phyloP scores from a whole-genome alignment of 1,284 basidiomycete species.

The Anthracocystis walkeri region DNA sequence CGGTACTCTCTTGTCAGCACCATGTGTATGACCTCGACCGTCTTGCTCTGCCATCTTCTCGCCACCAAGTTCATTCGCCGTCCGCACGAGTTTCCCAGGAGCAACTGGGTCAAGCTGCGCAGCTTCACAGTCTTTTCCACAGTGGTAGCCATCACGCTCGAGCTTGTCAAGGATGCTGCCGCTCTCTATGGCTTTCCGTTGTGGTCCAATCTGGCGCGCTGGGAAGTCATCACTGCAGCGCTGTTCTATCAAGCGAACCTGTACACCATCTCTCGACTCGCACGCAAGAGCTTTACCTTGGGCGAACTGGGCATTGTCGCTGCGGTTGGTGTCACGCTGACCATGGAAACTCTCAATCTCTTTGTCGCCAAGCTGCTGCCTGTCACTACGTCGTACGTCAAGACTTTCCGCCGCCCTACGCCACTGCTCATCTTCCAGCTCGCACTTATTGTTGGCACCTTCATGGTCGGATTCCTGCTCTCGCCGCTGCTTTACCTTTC shows the following conservation, averaged over 20 bases:
- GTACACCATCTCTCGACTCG: slow-evolving; percentile 88
- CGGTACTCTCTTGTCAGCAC: slow-evolving; percentile 57
- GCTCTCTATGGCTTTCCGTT: slow-evolving; percentile 60
- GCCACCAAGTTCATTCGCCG: slow-evolving; percentile 56
- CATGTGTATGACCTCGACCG: slow-evolving; percentile 55
- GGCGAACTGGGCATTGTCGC: slow-evolving; percentile 91
- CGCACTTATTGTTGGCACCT: slow-evolving; percentile 90
- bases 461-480: slow-evolving; percentile 91
- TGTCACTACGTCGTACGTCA: slow-evolving; percentile 82
- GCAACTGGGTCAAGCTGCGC: slow-evolving; percentile 67
- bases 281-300: slow-evolving; percentile 90
- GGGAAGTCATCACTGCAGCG: slow-evolving; percentile 80
- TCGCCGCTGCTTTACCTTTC: slow-evolving; percentile 93
- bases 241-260: slow-evolving; percentile 91
- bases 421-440: slow-evolving; percentile 92
- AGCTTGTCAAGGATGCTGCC: slow-evolving; percentile 61
- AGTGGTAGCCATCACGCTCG: slow-evolving; percentile 64
- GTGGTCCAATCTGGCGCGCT: slow-evolving; percentile 56
- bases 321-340: slow-evolving; percentile 86
- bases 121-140: slow-evolving; percentile 69
- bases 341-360: slow-evolving; percentile 76
- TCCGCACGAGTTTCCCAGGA: slow-evolving; percentile 57
- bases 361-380: slow-evolving; percentile 61
- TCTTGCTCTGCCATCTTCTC: slow-evolving; percentile 42
- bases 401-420: slow-evolving; percentile 91